These are phyloP conservation scores for Elsinoe batatas DNA, from an alignment of 2,329 filamentous ascomycete species.

Conservation along the genomic window DNA sequence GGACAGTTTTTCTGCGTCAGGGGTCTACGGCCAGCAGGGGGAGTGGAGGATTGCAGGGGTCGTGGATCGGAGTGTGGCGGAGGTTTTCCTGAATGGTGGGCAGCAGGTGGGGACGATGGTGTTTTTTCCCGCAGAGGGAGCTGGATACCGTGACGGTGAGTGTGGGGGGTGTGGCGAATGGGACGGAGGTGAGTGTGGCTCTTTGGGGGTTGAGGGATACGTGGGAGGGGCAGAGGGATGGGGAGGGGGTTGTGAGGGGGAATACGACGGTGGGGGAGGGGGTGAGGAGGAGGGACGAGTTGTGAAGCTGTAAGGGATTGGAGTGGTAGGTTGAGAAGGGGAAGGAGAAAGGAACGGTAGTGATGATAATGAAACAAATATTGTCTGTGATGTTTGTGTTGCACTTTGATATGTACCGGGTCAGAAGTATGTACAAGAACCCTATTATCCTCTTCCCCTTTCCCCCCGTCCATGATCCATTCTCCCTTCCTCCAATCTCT, in stretches of 20 bases:
- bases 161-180: conserved; percentile 28
- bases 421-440: background rate
- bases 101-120: conserved; percentile 40
- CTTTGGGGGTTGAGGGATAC: conserved; percentile 32
- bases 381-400: too few relatives aligned
- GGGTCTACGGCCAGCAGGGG: conserved; percentile 22
- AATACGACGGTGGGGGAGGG: conserved; percentile 23
- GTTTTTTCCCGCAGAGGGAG: conserved; percentile 40
- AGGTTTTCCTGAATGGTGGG: conserved; percentile 46
- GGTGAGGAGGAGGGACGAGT: background rate
- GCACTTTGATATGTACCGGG: too few relatives aligned
- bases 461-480: background rate
- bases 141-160: conserved; percentile 31
- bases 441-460: background rate
- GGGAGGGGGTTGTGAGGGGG: conserved; percentile 24
- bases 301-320: background rate
- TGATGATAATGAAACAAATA: too few relatives aligned
- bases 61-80: conserved; percentile 46
- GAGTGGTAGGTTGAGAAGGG: background rate
- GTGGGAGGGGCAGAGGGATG: conserved; percentile 30
- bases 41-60: conserved; percentile 39
- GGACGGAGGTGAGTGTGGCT: conserved; percentile 29
- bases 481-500: background rate
- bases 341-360: too few relatives aligned
- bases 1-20: conserved; percentile 40